A percentile compares a stretch with the other conserved stretches of the same genome.
Conservation (phyloP, 2,329 filamentous ascomycete genomes). For the Microascus cirrosus region DNA sequence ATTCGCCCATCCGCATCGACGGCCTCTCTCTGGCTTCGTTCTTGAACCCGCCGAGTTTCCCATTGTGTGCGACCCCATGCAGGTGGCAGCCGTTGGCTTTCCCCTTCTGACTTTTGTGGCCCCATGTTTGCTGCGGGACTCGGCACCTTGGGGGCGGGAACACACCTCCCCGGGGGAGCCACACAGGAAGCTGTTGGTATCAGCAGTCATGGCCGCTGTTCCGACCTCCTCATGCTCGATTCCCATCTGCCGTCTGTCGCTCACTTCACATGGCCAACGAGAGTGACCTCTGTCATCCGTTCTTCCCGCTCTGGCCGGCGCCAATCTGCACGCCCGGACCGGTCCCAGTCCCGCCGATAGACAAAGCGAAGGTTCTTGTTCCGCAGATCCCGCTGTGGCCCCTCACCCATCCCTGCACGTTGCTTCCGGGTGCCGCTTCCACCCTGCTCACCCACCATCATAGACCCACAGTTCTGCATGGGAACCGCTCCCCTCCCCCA, state of each 20-base stretch:
- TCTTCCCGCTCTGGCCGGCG: not conserved
- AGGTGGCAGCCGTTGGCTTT: not conserved
- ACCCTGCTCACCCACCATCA: not conserved
- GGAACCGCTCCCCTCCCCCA: not conserved
- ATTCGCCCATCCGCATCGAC: not conserved
- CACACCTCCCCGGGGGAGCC: no score
- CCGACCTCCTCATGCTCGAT: not conserved
- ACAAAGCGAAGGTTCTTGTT: not conserved
- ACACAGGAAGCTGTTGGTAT: not conserved
- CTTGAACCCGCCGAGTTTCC: not conserved
- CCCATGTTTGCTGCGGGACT: not conserved
- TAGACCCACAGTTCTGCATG: not conserved
- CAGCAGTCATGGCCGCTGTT: not conserved
- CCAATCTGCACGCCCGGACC: slow-evolving; percentile 4
- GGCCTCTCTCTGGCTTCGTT: not conserved
- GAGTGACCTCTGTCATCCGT: not conserved
- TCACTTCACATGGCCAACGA: not conserved
- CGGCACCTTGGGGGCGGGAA: not conserved
- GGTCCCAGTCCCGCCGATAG: not conserved
- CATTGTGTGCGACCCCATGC: not conserved
- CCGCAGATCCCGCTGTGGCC: slow-evolving; percentile 4
- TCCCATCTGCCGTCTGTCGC: not conserved
- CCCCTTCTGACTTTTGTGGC: not conserved
- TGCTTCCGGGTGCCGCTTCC: slow-evolving; percentile 6
- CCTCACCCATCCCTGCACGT: slow-evolving; percentile 1